Conservation (phyloP, 225 moss, liverwort and hornwort species). For the Polytrichum commune region DNA sequence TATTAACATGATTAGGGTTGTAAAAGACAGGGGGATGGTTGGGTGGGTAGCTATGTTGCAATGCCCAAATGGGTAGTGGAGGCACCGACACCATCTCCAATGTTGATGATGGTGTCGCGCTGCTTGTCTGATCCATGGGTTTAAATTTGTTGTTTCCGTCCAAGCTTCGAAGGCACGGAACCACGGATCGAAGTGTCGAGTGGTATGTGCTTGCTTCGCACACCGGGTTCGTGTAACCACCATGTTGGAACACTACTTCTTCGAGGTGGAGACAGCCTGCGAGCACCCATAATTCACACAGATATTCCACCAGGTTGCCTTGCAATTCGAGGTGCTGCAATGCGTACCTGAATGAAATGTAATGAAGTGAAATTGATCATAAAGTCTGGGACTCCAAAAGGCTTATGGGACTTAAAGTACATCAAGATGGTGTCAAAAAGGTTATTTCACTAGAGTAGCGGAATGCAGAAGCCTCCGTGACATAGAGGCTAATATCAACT, state of each 20-base stretch:
- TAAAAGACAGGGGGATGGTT: slow-evolving; percentile 2
- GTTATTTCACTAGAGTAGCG: too few relatives aligned
- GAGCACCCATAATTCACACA: slow-evolving; percentile 64
- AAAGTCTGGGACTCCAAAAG: too few relatives aligned
- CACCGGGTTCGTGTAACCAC: slow-evolving; percentile 61
- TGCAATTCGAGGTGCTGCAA: slow-evolving; percentile 72
- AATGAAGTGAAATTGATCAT: too few relatives aligned
- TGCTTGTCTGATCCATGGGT: background rate
- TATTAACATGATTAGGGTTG: background rate
- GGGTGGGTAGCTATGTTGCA: slow-evolving; percentile 25
- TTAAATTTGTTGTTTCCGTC: slow-evolving; percentile 38
- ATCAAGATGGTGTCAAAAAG: too few relatives aligned
- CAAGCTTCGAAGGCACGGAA: slow-evolving; percentile 37
- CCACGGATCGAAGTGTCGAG: slow-evolving; percentile 49
- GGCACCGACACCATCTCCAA: slow-evolving; percentile 3
- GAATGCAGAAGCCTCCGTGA: too few relatives aligned
- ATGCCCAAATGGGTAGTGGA: slow-evolving; percentile 23
- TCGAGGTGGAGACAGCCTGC: slow-evolving; percentile 56
- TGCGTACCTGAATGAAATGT: slow-evolving; percentile 45
- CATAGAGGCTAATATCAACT: too few relatives aligned
- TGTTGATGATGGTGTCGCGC: background rate
- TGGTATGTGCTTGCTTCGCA: slow-evolving; percentile 60
- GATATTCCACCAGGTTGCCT: slow-evolving; percentile 59
- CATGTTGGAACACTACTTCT: slow-evolving; percentile 57
- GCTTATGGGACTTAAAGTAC: too few relatives aligned